Evolutionary conservation across 2,329 filamentous ascomycete species (phyloP), one percentile per base, ranked within the genome.

Genomic region (Tolypocladium guangdongense): DNA sequence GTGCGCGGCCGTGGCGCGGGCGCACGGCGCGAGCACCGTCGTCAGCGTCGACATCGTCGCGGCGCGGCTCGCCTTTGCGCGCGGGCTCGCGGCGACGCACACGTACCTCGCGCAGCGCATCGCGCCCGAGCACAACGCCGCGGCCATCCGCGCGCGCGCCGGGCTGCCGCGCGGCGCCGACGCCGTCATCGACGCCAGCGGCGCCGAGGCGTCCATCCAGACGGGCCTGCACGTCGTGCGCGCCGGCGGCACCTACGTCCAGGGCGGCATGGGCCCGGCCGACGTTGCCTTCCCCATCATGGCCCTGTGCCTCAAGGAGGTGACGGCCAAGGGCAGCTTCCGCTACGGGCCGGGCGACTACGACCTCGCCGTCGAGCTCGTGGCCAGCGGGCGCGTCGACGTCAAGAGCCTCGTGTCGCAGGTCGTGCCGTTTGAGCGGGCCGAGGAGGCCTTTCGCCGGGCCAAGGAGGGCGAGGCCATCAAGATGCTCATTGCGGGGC

Each of bases 261-360:
- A 95, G 73, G 89, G 84, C 55, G 91, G 91, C 53, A 95, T 96
- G 90, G 92, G 92, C 64, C 87, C 86, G 66, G 71, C 83, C 39
- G 88, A 96, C 64, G 91, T 96, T 68, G 87, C 72, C 10, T 96
- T 96, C 75, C 92, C 92, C 51, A 95, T 97, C 67, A 88, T 92
- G 81, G 86, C 88, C 6, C 77, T 95, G 65, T 95, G 90, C 68
- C 78, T 84, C 50, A 96, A 96, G 74, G 92, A 97, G 75, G 77
- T 96, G 51, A 95, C 85, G 12, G 79, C 88, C 48, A 88, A 86
- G 66, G 92, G 92, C 24, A 91, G 86, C 57, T 97, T 97, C 78
- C 82, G 92, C 39, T 97, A 97, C 70, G 86, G 86, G 4, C 81
- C 83, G 52, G 91, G 91, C 22, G 92, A 96, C 70, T 97, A 96